Conservation (phyloP, 2,329 filamentous ascomycete genomes). For the Cercospora berteroae region DNA sequence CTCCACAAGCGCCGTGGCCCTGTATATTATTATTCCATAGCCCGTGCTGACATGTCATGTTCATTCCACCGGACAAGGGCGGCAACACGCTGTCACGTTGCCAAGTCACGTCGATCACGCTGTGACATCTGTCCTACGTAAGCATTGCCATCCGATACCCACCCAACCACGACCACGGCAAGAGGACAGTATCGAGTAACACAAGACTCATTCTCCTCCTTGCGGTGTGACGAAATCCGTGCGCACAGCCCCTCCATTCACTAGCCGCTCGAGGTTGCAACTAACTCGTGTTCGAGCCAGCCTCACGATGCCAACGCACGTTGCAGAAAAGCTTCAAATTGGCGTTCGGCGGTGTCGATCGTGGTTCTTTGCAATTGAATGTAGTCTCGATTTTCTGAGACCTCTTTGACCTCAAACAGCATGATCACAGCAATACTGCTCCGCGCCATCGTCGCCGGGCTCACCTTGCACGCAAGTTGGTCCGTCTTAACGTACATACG, state of each 20-base stretch:
- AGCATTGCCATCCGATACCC: slow-evolving; percentile 1
- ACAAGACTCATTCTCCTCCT: neutral
- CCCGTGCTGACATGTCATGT: neutral
- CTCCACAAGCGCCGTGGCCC: neutral
- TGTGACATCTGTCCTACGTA: neutral
- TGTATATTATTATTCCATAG: neutral
- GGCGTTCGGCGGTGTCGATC: neutral
- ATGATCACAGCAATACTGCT: neutral
- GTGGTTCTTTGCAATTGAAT: neutral
- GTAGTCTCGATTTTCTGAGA: neutral
- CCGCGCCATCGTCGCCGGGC: neutral
- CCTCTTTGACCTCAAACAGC: neutral
- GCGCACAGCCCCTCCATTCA: neutral
- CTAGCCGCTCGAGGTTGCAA: neutral
- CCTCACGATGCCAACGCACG: neutral
- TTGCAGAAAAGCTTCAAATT: neutral
- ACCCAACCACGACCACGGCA: neutral
- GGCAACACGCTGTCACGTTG: neutral
- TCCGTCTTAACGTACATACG: neutral
- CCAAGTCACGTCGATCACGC: neutral
- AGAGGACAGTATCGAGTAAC: neutral
- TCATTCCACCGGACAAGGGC: neutral
- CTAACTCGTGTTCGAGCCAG: neutral
- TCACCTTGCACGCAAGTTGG: neutral
- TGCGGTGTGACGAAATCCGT: slow-evolving; percentile 1